Conservation (phyloP, 106 monocot genomes). For the Posidonia australis region DNA sequence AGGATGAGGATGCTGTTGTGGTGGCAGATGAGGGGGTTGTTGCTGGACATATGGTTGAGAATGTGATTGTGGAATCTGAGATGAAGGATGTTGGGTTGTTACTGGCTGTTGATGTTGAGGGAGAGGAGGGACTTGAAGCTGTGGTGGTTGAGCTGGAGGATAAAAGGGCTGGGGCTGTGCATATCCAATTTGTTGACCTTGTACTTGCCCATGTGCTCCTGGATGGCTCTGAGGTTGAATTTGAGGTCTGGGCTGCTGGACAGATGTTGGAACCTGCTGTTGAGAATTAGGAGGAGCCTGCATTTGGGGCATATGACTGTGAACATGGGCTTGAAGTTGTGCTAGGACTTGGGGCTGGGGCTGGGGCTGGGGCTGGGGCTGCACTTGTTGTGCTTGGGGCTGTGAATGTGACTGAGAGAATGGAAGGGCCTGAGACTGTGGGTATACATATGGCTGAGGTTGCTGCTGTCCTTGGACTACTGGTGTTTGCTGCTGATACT, state of each 20-base stretch:
- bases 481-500: slow-evolving; percentile 49
- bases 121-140: slow-evolving; percentile 2
- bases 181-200: slow-evolving; percentile 1
- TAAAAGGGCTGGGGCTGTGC: slow-evolving; percentile 10
- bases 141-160: slow-evolving; percentile 9
- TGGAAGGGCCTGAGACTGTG: slow-evolving; percentile 11
- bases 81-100: slow-evolving; percentile 27
- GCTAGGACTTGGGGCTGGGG: neutral
- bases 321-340: slow-evolving; percentile 12
- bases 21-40: slow-evolving; percentile 7
- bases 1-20: slow-evolving; percentile 19
- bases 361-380: slow-evolving; percentile 13
- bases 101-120: slow-evolving; percentile 16
- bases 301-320: slow-evolving; percentile 12
- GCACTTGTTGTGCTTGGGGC: slow-evolving; percentile 16
- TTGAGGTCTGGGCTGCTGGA: slow-evolving; percentile 20
- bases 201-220: slow-evolving; percentile 5
- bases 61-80: slow-evolving; percentile 16
- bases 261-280: slow-evolving; percentile 11
- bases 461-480: slow-evolving; percentile 20
- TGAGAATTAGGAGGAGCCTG: slow-evolving; percentile 7
- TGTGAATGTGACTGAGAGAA: slow-evolving; percentile 12
- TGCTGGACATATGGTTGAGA: slow-evolving; percentile 9
- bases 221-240: slow-evolving; percentile 19
- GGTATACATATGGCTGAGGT: slow-evolving; percentile 20